Evolutionary conservation across 1,284 basidiomycete genomes (phyloP), one percentile per base, ranked within the genome.

Genomic region (Fomitopsis palustris): DNA sequence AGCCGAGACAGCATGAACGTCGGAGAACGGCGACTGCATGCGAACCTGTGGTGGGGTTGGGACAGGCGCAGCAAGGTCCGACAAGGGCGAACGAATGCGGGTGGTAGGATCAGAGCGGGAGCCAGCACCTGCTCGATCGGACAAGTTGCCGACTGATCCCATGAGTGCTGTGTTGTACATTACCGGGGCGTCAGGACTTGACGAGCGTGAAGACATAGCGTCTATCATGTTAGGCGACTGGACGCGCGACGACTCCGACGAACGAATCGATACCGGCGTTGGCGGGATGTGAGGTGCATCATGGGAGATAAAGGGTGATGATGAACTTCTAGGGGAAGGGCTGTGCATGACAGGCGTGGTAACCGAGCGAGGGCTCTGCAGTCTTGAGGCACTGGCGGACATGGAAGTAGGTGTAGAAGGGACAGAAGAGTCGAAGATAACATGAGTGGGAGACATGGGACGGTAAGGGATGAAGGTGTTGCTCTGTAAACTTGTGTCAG

Each of bases 401-500:
- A 54, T 16, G 17, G 78, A 74, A 1, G 64, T 63, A 1, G 75
- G 70, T 8, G 79, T 77, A 7, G 76, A 62, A 16, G 77, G 70
- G 27, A 72, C 69, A 33, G 81, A 77, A 25, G 76, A 61, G 63
- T 82, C 78, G 33, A 77, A 74, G 3, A 83, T 63, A 16, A 83
- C 75, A 62, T 83, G 81, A 2, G 80, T 80, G 16, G 81, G 79
- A 8, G 76, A 70, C 55, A 82, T 72, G 1, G 80, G 75, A 16
- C 74, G 69, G 62, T 79, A 79, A 1, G 81, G 73, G 49, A 82
- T 74, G 38, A 71, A 67, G 1, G 74, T 64, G 58, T 79, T 78
- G 2, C 78, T 75, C 79, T 81, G 63, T 17, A 6, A 4, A 17
- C 3, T 16, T 17, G 17, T 16, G 14, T 47, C 12, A 47, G 45